Base-by-base conservation (phyloP, 768 basidiomycete species). In the Xerocomus brunneocitrinus region DNA sequence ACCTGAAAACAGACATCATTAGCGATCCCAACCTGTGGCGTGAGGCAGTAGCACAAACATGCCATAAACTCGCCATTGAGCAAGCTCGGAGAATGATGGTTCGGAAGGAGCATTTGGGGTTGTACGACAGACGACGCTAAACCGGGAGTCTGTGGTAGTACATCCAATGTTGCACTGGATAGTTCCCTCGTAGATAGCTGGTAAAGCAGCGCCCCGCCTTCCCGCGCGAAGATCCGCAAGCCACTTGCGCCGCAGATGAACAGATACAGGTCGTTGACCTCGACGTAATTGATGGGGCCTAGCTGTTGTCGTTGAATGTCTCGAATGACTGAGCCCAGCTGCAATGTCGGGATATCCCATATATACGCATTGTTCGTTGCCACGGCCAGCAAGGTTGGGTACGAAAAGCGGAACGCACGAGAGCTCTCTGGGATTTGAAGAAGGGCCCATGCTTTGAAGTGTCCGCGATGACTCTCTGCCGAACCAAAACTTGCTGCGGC, bases 401-500 rank as follows among this genome's bases (percentile, higher is more conserved):
- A 85, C 8, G 81, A 82, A 54, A 88, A 80, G 14, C 86, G 79
- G 67, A 79, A 89, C 0, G 87, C 87, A 4, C 61, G 67, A 5
- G 70, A 62, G 13, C n/a, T 7, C 27, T 71, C 72, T 5, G 83
- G 81, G 46, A 76, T 67, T 4, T 62, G 63, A 10, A 90, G 68
- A 24, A 84, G 66, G 0, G 81, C 80, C 79, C 84, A 87, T 0
- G 87, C 80, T 28, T 65, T 71, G 63, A 90, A 89, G 47, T 78
- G 79, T 0, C 84, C 85, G 7, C 72, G 70, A 1, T 50, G 53
- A 3, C 42, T 50, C 6, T 58, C 58, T n/a, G 34, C 55, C 7
- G 49, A 43, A 48, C 28, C 6, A 53, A 61, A 36, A 49, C 50
- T 30, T 22, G 52, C 5, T 45, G 62, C 59, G 50, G 74, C 49